Base-by-base conservation (phyloP, 805 yeast genomes). In the Suhomyces sp. region DNA sequence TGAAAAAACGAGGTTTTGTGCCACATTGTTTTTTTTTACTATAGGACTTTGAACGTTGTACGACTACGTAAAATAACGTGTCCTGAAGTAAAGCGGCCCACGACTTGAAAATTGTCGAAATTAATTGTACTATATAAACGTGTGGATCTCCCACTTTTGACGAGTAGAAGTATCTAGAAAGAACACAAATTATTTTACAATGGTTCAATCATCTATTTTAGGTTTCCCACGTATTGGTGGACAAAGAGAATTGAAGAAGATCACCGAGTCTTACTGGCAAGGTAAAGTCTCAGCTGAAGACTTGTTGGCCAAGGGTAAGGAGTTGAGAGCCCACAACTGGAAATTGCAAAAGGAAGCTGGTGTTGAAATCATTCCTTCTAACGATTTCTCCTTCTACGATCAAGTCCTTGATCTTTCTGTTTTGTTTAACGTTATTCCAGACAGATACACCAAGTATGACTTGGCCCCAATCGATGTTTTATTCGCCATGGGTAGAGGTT, bases 161-260 rank as follows among this genome's bases (percentile, higher is more conserved):
- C 12, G 13, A 13, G 15, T 29, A 10, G 24, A 21, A 21, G 22
- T 15, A 9, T 27, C 41, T 46, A 33, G 3, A 15, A 10, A 21
- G 24, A 39, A 47, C 44, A 39, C 43, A 47, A 33, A 22, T 31
- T 25, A 19, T 19, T 24, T 39, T 49, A 80, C 55, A 68, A 93
- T 93, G 98, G 98, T 93, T 78, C 86, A 86, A 78, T 93, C 98
- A 60, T 85, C 97, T 71, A 96, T 94, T 67, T 85, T 94, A 79
- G 99, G 99, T 77, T 94, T 94, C 94, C 99, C 99, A 80, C 94
- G 99, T 83, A 94, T 93, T 71, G 99, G 99, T 71, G 94, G 97
- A 67, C 91, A 91, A 82, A 94, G 99, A 85, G 99, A 94, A 82
- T 86, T 94, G 77, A 94, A 94, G 82, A 94, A 94, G 80, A 89